A percentile compares a stretch with the other conserved stretches of the same genome.
Evolutionary conservation across 1,284 basidiomycete genomes (phyloP).

Genomic region (Xerocomus amazonicus): DNA sequence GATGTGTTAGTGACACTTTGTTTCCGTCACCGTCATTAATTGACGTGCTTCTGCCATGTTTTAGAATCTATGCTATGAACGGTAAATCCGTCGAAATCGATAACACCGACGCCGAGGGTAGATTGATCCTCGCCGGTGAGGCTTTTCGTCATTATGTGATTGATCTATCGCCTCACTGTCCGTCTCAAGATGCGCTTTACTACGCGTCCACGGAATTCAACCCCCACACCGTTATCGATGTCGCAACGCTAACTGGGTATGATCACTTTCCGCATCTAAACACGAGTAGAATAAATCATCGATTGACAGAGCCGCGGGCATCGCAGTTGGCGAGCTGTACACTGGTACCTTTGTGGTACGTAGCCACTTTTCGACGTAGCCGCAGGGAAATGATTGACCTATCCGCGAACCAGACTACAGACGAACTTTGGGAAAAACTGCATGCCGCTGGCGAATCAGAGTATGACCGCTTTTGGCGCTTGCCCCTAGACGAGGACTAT

Average conservation of each 20-base stretch:
- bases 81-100: conserved; percentile 86
- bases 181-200: conserved; percentile 71
- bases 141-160: background rate
- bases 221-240: conserved; percentile 81
- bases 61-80: conserved; percentile 82
- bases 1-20: conserved; percentile 54
- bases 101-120: conserved; percentile 88
- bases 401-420: conserved; percentile 49
- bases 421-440: conserved; percentile 72
- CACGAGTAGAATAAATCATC: background rate
- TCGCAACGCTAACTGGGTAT: conserved; percentile 77
- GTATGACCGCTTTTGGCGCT: conserved; percentile 81
- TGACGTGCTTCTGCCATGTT: background rate
- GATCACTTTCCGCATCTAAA: conserved; percentile 7
- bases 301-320: conserved; percentile 53
- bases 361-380: conserved; percentile 2
- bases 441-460: conserved; percentile 69
- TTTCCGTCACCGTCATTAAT: background rate
- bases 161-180: background rate
- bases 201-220: conserved; percentile 79
- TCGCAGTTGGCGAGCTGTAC: conserved; percentile 72
- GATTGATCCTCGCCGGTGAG: conserved; percentile 70
- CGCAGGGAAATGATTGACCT: background rate
- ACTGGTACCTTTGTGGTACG: conserved; percentile 78
- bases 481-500: conserved; percentile 81